Base-by-base conservation (phyloP, 352 stramenopile species). In the Pelagophyceae sp. region DNA sequence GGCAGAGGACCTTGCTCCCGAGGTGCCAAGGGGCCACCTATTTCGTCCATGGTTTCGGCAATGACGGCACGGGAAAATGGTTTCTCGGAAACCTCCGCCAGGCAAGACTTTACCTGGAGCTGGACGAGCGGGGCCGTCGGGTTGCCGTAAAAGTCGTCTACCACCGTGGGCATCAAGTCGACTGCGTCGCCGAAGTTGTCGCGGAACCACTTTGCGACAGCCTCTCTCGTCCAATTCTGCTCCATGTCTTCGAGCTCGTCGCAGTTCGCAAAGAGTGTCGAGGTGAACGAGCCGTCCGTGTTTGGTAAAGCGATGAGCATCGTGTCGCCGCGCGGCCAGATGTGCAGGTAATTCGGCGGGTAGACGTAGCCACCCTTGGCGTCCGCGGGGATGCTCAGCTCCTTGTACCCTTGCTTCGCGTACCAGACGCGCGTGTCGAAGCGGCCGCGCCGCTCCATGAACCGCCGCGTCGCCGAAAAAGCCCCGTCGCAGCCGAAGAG, bases 261-360 rank as follows among this genome's bases (percentile, higher is more conserved):
- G 11, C 15, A 33, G 72, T 80, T 54, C 1, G 78, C 77, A 0
- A 80, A 86, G 25, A 86, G 32, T 15, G 83, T 86, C 58, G 67
- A 80, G 27, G 83, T 86, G 50, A 86, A 86, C 23, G 80, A 84
- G 0, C 54, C 31, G 58, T 86, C 82, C 0, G 61, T 50, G 60
- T 86, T 86, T 17, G 83, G 80, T 25, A 86, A 77, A 0, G 82
- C 83, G 25, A 86, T 87, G 32, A 86, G 69, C 82, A 86, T 86
- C 31, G 83, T 83, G 20, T 84, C 75, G 31, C 81, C 78, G 2
- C 80, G 72, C 6, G 83, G 83, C 83, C 83, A 86, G 38, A 86
- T 86, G 71, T 86, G 83, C 37, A 86, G 58, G 25, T 76, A 77
- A 20, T 86, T 35, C 32, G 70, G 61, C 31, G 74, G 29, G 33